Base-by-base conservation (phyloP, 345 rosid species). In the Pugionium dolabratum region DNA sequence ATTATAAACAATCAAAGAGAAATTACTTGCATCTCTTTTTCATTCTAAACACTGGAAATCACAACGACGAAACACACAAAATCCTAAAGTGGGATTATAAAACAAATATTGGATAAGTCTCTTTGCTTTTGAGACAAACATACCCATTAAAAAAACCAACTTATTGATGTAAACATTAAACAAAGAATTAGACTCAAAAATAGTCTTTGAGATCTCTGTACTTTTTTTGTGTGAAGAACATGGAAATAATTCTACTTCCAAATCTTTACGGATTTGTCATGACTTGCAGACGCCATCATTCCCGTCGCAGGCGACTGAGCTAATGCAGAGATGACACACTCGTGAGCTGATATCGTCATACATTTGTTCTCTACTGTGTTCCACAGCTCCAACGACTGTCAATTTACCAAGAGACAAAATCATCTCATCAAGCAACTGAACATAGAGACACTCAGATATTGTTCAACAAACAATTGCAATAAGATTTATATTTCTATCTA, bases 201-300 rank as follows among this genome's bases (percentile, higher is more conserved):
- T 18, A 18, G 7, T 37, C 36, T 18, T 18, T 18, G 18, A 18
- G 18, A 18, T 18, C 18, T 18, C 18, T 18, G 18, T 18, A 18
- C 18, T 18, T 18, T 18, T 18, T 18, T 18, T 18, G 18, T 18
- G 5, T 34, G 2, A 59, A 36, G 48, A 33, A 35, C 50, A 41
- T 7, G 42, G 26, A 44, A 57, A 59, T 77, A 43, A 31, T 31
- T 46, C 63, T 79, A 89, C 70, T 90, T 93, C 98, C 98, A 90
- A 44, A 93, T 86, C 86, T 85, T 90, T 29, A 93, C 94, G 1
- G 92, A 85, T 72, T 88, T 93, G 84, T 90, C 97, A 52, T 88
- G 81, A 69, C 98, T 93, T 5, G 97, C 84, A 6, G 98, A 86
- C 9, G 91, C 98, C 26, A 90, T 74, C 94, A 88, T 79, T 76